Evolutionary conservation across 768 basidiomycete genomes (phyloP).

Genomic region (Panaeolus cyanescens): DNA sequence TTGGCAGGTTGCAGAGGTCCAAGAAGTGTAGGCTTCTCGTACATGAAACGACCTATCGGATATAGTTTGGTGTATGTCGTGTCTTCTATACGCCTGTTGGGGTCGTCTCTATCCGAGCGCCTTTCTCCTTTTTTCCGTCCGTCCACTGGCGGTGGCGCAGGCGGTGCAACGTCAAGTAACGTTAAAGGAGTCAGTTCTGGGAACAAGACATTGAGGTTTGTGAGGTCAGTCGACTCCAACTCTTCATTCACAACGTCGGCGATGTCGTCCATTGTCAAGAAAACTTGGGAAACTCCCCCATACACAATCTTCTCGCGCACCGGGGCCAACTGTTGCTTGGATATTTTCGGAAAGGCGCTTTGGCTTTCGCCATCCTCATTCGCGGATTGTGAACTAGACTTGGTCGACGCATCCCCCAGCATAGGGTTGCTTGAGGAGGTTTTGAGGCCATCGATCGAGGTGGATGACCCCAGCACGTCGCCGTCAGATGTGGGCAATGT

Average conservation of each 20-base stretch:
- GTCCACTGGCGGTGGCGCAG: constrained; percentile 23
- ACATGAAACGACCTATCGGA: constrained; percentile 78
- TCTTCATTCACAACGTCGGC: constrained; percentile 16
- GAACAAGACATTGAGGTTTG: constrained; percentile 66
- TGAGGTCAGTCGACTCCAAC: constrained; percentile 26
- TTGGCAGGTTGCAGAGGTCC: constrained; percentile 82
- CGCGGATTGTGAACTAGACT: constrained; percentile 41
- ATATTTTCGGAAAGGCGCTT: constrained; percentile 35
- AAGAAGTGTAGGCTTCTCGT: constrained; percentile 79
- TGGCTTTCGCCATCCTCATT: constrained; percentile 35
- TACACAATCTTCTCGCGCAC: constrained; percentile 66
- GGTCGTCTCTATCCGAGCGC: constrained; percentile 64
- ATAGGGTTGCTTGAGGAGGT: constrained; percentile 57
- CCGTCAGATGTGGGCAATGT: constrained; percentile 2
- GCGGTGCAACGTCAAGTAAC: constrained; percentile 50
- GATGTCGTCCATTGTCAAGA: constrained; percentile 48
- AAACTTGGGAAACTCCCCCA: constrained; percentile 54
- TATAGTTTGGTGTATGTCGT: constrained; percentile 74
- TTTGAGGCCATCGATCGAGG: constrained; percentile 45
- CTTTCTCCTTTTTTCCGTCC: constrained; percentile 61
- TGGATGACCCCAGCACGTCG: constrained; percentile 12
- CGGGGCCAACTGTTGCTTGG: constrained; percentile 49
- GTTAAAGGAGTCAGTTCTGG: constrained; percentile 75
- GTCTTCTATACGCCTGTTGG: constrained; percentile 79
- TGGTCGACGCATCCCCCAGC: constrained; percentile 33